phyloP scores from a whole-genome alignment of 768 basidiomycete genomes.

The Tephrocybe sp. region DNA sequence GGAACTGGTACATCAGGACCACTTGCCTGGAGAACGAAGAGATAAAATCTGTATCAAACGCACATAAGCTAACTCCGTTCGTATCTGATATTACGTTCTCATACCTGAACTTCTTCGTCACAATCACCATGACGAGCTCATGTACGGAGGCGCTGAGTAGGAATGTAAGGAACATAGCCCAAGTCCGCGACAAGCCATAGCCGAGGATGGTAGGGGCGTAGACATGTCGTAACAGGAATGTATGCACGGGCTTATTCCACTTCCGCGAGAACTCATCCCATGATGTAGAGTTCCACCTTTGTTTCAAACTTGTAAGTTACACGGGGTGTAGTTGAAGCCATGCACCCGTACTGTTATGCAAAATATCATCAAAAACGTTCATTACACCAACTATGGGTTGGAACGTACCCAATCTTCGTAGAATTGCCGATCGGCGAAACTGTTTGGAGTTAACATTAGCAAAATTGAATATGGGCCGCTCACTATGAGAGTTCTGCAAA shows the following conservation, averaged over 20 bases:
- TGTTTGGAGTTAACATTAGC: conserved; percentile 23
- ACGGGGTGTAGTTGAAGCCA: not conserved
- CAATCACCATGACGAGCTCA: conserved; percentile 95
- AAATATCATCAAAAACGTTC: no score
- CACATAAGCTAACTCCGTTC: not conserved
- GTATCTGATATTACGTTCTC: conserved; percentile 19
- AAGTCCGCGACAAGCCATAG: conserved; percentile 68
- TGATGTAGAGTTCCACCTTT: conserved; percentile 94
- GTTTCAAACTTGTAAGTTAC: not conserved
- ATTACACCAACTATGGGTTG: no score
- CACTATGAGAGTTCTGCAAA: conserved; percentile 92
- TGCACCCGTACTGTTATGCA: conserved; percentile 17
- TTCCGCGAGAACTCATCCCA: conserved; percentile 98
- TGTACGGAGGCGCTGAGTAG: conserved; percentile 85
- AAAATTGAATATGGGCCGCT: conserved; percentile 23
- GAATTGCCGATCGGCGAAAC: conserved; percentile 96
- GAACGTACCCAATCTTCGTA: conserved; percentile 88
- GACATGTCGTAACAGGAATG: conserved; percentile 92
- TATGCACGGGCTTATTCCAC: conserved; percentile 97
- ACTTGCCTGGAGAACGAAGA: conserved; percentile 72
- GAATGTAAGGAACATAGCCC: conserved; percentile 94
- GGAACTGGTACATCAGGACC: not conserved
- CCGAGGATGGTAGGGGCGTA: conserved; percentile 85
- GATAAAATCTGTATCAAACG: conserved; percentile 60
- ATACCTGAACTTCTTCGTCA: conserved; percentile 87